These are phyloP conservation scores for Scedosporium boydii DNA, from an alignment of 2,329 filamentous ascomycete species.

Conservation along the genomic window DNA sequence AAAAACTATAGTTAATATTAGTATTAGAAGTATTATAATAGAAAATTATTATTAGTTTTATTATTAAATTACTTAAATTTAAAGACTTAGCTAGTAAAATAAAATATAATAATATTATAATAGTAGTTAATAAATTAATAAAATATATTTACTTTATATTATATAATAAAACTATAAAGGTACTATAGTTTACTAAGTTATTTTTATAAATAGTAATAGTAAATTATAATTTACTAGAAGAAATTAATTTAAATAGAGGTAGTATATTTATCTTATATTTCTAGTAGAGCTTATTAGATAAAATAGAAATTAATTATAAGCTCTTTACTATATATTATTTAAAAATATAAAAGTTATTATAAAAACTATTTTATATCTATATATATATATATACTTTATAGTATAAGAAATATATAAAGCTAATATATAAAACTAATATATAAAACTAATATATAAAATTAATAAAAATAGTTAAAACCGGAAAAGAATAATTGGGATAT, in stretches of 20 bases:
- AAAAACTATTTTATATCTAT: neutral
- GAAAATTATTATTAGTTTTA: too few relatives aligned
- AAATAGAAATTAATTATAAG: neutral
- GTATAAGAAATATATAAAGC: too few relatives aligned
- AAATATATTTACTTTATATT: too few relatives aligned
- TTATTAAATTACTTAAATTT: too few relatives aligned
- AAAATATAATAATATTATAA: too few relatives aligned
- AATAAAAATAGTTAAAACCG: conserved; percentile 3
- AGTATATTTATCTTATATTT: neutral
- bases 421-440: conserved; percentile 3
- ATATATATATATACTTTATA: conserved; percentile 2
- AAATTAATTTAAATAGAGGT: neutral
- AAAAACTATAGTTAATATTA: too few relatives aligned
- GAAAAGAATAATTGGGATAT: conserved; percentile 4
- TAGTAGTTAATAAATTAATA: too few relatives aligned
- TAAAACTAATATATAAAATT: neutral
- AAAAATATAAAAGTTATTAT: neutral
- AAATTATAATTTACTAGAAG: neutral
- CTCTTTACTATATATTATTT: too few relatives aligned
- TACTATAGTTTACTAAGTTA: neutral
- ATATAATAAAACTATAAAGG: neutral
- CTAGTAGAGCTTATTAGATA: neutral
- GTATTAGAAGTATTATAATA: too few relatives aligned
- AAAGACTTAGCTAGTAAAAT: too few relatives aligned
- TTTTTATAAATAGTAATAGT: neutral